Evolutionary conservation across 768 basidiomycete genomes (phyloP).

Genomic region (Podaxis sp.): DNA sequence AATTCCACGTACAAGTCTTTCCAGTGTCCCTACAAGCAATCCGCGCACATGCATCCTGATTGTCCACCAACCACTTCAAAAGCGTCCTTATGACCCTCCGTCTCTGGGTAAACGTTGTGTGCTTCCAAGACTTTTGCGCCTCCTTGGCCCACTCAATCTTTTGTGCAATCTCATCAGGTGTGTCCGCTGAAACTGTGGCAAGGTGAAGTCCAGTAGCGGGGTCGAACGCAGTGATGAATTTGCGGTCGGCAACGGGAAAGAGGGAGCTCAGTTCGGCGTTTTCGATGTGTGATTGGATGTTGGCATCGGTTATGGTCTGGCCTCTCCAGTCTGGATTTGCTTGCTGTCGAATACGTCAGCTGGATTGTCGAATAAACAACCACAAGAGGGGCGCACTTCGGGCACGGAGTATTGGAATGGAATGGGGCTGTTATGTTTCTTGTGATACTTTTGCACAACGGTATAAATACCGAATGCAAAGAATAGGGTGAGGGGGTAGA

Average conservation of each 20-base stretch:
- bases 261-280: constrained; percentile 55
- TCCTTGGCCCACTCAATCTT: constrained; percentile 66
- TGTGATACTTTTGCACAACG: constrained; percentile 73
- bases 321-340: constrained; percentile 61
- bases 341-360: constrained; percentile 36
- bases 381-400: constrained; percentile 42
- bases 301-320: constrained; percentile 53
- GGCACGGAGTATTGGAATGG: constrained; percentile 61
- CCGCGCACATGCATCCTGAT: constrained; percentile 82
- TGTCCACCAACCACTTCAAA: constrained; percentile 89
- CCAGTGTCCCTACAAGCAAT: constrained; percentile 94
- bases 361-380: constrained; percentile 1
- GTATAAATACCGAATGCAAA: constrained; percentile 80
- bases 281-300: constrained; percentile 63
- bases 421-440: constrained; percentile 71
- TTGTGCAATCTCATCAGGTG: constrained; percentile 63
- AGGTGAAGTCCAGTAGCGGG: constrained; percentile 87
- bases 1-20: constrained; percentile 73
- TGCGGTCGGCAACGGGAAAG: constrained; percentile 42
- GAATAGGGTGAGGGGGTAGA: constrained; percentile 69
- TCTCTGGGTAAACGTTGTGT: constrained; percentile 76
- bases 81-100: constrained; percentile 83
- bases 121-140: constrained; percentile 74
- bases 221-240: constrained; percentile 90
- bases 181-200: constrained; percentile 74